Percentiles rank a stretch among this genome's conserved stretches.
phyloP scores from a whole-genome alignment of 768 basidiomycete genomes.

The Suillus luteus region DNA sequence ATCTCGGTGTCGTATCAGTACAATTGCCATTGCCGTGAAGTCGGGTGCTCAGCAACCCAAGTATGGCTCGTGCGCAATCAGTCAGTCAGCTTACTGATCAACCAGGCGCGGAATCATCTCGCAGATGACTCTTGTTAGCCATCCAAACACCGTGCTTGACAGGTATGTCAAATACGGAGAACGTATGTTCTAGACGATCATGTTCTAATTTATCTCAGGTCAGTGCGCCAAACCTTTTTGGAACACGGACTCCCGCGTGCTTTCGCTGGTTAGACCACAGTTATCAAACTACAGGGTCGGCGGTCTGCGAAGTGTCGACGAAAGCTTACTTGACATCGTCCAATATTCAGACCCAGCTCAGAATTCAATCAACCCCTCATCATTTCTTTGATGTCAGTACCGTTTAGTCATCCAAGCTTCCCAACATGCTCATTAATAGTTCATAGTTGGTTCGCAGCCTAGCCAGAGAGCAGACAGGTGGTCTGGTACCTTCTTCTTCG shows the following conservation, averaged over 20 bases:
- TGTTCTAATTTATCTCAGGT: neutral
- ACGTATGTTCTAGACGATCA: neutral
- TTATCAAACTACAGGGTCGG: neutral
- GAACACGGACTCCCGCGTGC: neutral
- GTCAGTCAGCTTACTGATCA: neutral
- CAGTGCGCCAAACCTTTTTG: neutral
- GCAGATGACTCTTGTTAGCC: neutral
- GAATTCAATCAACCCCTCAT: neutral
- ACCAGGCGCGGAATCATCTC: neutral
- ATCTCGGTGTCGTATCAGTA: neutral
- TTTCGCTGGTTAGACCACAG: neutral
- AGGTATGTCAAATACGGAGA: neutral
- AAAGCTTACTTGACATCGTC: neutral
- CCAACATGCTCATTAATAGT: neutral
- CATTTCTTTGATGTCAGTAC: neutral
- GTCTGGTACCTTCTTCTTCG: neutral
- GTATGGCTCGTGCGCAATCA: neutral
- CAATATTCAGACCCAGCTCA: neutral
- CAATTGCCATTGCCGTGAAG: neutral
- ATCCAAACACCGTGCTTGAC: neutral
- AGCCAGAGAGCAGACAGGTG: neutral
- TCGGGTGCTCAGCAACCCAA: neutral
- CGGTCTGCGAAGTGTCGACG: too few relatives aligned
- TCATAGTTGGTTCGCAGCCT: neutral
- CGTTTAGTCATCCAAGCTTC: neutral